Base-by-base conservation (phyloP, 2,329 filamentous ascomycete species). In the Zasmidium angulare region DNA sequence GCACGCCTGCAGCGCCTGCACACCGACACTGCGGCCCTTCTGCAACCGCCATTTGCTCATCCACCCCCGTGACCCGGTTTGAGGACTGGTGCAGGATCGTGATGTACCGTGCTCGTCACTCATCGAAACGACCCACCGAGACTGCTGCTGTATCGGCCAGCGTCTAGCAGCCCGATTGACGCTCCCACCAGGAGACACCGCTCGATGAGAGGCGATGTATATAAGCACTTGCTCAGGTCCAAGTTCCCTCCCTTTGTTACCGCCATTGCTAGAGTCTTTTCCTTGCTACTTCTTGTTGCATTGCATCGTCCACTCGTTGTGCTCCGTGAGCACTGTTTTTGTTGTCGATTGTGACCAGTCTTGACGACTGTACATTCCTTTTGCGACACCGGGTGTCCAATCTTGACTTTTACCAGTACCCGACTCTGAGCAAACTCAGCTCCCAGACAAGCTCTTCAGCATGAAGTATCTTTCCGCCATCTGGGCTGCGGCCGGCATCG, bases 401-500 rank as follows among this genome's bases (percentile, higher is more conserved):
- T 36, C n/a, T 47, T 12, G 17, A 23, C n/a, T 23, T 23, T 47
- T 46, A 3, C 36, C 36, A 7, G 4, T 43, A 7, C 36, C 11
- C 36, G 14, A 43, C 36, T 43, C 36, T 43, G 36, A 43, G 36
- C 36, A 43, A n/a, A 46, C 12, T 29, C 31, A 62, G 55, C 59
- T 47, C 31, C 55, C 52, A 43, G 23, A 46, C 21, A 51, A 52
- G 53, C 53, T 61, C 50, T 47, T 58, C 64, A 72, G 48, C 43
- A 72, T 73, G 71, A 72, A 71, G 67, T 66, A 64, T 62, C 60
- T 75, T 67, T 70, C 74, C 54, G 68, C 78, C 62, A 72, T 76
- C 59, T 65, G 80, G 63, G 75, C 77, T 63, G 63, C 80, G 56
- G 77, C 79, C 65, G 74, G 75, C 68, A 69, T 83, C 48, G 64